Conservation (phyloP, 495 filamentous ascomycete species). For the Hyaloscypha bicolor region DNA sequence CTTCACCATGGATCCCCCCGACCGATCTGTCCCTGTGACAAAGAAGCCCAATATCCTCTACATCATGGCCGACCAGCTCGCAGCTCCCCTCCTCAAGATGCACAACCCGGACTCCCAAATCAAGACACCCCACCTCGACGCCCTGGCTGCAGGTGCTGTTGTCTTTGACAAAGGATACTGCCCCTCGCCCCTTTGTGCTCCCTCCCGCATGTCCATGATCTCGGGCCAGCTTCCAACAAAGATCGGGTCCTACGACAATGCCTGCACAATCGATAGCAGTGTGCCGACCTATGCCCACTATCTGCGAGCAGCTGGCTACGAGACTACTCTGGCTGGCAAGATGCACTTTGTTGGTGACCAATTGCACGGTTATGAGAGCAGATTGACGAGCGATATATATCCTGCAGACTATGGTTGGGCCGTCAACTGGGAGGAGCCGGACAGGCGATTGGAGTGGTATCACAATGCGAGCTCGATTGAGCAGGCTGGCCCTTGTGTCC, state of each 20-base stretch:
- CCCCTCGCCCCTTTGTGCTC: conserved; percentile 85
- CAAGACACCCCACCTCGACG: conserved; percentile 83
- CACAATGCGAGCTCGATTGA: conserved; percentile 89
- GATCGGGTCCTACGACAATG: conserved; percentile 88
- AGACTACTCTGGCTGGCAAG: conserved; percentile 88
- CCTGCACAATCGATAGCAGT: conserved; percentile 71
- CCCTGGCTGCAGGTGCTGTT: conserved; percentile 73
- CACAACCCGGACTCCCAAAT: conserved; percentile 80
- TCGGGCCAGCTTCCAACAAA: conserved; percentile 84
- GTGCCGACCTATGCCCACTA: conserved; percentile 88
- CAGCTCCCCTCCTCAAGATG: conserved; percentile 80
- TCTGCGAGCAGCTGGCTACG: conserved; percentile 79
- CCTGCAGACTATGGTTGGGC: conserved; percentile 89
- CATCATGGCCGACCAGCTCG: conserved; percentile 93
- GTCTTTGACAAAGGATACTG: conserved; percentile 90
- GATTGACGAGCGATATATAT: conserved; percentile 90
- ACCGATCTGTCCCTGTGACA: neutral
- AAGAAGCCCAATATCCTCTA: conserved; percentile 73
- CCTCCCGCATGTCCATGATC: conserved; percentile 86
- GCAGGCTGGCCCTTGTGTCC: conserved; percentile 79
- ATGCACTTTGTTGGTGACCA: conserved; percentile 97
- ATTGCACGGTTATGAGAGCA: conserved; percentile 85
- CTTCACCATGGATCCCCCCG: conserved; percentile 29
- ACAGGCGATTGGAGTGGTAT: conserved; percentile 84
- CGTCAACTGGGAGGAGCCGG: conserved; percentile 87